A percentile compares a stretch with the other conserved stretches of the same genome.
phyloP scores from a whole-genome alignment of 495 filamentous ascomycete species.

The Neurospora sp. region DNA sequence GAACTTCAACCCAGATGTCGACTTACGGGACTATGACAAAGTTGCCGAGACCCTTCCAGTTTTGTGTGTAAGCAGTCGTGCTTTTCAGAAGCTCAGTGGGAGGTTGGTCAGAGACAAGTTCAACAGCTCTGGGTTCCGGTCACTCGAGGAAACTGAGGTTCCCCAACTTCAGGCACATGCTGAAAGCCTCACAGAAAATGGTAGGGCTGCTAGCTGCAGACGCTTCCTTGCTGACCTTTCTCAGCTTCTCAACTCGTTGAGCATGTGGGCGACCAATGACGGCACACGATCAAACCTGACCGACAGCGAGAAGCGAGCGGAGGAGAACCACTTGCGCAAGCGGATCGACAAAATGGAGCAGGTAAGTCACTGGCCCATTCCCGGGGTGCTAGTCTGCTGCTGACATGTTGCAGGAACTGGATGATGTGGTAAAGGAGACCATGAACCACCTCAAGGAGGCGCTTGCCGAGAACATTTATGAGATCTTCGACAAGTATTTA shows the following conservation, averaged over 20 bases:
- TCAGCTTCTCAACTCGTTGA: conserved; percentile 49
- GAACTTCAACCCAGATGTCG: conserved; percentile 33
- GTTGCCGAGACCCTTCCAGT: conserved; percentile 48
- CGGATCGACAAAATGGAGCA: conserved; percentile 37
- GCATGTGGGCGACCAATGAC: conserved; percentile 44
- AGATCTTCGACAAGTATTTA: conserved; percentile 27
- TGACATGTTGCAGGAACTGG: conserved; percentile 17
- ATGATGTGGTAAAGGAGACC: conserved; percentile 24
- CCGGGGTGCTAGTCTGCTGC: not conserved
- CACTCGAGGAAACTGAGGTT: conserved; percentile 37
- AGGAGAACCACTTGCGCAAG: conserved; percentile 32
- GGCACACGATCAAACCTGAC: conserved; percentile 33
- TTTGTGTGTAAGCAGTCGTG: conserved; percentile 53
- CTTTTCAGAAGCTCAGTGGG: conserved; percentile 51
- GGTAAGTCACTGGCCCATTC: conserved; percentile 18
- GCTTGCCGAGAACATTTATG: conserved; percentile 35
- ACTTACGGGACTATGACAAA: conserved; percentile 48
- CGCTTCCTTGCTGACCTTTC: conserved; percentile 39
- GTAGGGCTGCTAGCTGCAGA: conserved; percentile 15
- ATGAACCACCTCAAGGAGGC: conserved; percentile 27
- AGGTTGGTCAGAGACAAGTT: conserved; percentile 34
- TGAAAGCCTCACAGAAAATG: conserved; percentile 45
- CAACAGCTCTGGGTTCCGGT: conserved; percentile 27
- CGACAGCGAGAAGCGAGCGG: conserved; percentile 28
- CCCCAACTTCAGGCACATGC: conserved; percentile 53